phyloP scores from a whole-genome alignment of 768 basidiomycete species.

The Pleurotus djamor region DNA sequence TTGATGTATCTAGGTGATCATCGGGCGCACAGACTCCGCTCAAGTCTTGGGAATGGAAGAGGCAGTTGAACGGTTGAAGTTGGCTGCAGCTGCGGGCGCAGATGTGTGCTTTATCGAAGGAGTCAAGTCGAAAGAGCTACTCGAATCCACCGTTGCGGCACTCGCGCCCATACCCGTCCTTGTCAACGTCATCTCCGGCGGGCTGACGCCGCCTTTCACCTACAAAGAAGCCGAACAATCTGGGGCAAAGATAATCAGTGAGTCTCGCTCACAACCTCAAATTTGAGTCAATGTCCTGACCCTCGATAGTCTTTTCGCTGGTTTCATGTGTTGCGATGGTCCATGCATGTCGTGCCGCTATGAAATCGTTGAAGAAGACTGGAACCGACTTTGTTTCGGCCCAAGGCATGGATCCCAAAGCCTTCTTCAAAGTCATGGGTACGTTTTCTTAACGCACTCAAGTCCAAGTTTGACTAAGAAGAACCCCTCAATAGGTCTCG shows the following conservation, averaged over 20 bases:
- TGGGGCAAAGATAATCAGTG: slow-evolving; percentile 44
- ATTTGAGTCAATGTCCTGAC: not conserved
- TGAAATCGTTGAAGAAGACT: slow-evolving; percentile 45
- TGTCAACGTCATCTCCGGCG: slow-evolving; percentile 49
- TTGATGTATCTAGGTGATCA: slow-evolving; percentile 30
- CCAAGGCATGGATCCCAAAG: slow-evolving; percentile 45
- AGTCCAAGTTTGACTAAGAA: not conserved
- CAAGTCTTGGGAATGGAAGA: slow-evolving; percentile 52
- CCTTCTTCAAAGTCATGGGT: slow-evolving; percentile 52
- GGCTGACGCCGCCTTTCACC: slow-evolving; percentile 49
- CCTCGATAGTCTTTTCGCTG: slow-evolving; percentile 40
- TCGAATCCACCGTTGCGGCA: slow-evolving; percentile 33
- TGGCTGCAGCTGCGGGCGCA: slow-evolving; percentile 38
- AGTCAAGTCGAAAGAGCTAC: slow-evolving; percentile 41
- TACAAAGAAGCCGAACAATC: slow-evolving; percentile 39
- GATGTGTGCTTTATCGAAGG: slow-evolving; percentile 56
- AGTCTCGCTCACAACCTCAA: slow-evolving; percentile 3
- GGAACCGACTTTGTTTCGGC: slow-evolving; percentile 41
- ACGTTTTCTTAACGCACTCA: slow-evolving; percentile 4
- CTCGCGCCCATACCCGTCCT: slow-evolving; percentile 29
- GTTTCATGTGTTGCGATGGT: slow-evolving; percentile 44
- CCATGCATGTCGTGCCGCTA: slow-evolving; percentile 45
- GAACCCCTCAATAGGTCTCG: slow-evolving; percentile 1
- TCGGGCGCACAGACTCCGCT: slow-evolving; percentile 50
- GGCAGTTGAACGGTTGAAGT: slow-evolving; percentile 42